Conservation (phyloP, 148 eudicot species). For the Persicaria maculosa region DNA sequence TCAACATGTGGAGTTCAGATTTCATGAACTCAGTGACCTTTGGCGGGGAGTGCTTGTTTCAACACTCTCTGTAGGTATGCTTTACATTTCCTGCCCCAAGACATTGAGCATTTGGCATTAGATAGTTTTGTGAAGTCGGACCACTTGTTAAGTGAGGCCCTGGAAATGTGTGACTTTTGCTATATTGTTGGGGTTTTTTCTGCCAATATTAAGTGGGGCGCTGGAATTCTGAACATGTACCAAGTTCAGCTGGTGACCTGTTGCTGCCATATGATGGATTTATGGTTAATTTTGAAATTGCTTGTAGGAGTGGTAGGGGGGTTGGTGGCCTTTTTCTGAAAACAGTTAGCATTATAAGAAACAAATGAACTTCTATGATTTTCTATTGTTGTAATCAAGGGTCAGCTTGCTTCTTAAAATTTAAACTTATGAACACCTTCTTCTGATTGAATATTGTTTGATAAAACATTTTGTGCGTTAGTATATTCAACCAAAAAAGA, state of each 20-base stretch:
- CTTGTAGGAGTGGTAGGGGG: background rate
- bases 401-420: background rate
- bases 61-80: constrained; percentile 55
- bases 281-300: background rate
- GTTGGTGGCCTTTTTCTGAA: background rate
- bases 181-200: background rate
- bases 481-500: too few relatives aligned
- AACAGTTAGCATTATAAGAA: constrained; percentile 4
- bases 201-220: background rate
- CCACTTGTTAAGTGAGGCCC: background rate
- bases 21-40: constrained; percentile 89
- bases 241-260: background rate
- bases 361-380: background rate
- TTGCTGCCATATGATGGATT: background rate
- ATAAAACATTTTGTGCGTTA: background rate
- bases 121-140: background rate
- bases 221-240: background rate
- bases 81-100: background rate
- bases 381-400: background rate
- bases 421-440: background rate
- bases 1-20: constrained; percentile 74
- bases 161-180: background rate
- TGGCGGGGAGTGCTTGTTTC: constrained; percentile 81
- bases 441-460: background rate
- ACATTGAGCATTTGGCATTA: background rate